A percentile compares a stretch with the other conserved stretches of the same genome.
Evolutionary conservation across 2,329 filamentous ascomycete genomes (phyloP).

Genomic region (Apiospora aurea): DNA sequence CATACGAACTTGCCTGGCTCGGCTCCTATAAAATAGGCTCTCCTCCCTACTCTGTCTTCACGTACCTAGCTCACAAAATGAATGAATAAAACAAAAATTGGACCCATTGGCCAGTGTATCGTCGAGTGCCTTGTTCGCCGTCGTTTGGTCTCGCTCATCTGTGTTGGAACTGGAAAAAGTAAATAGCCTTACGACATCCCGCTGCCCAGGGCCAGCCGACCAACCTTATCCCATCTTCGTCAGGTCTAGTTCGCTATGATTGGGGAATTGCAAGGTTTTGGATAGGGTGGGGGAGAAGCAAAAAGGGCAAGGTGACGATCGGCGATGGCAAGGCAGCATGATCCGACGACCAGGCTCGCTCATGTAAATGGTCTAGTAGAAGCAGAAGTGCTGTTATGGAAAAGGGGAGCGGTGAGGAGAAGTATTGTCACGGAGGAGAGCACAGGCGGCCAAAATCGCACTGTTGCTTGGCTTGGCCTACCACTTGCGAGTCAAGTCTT

Average conservation of each 20-base stretch:
- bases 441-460: too few relatives aligned
- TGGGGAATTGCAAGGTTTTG: neutral
- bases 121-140: neutral
- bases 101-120: neutral
- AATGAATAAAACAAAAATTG: conserved; percentile 9
- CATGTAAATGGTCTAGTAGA: neutral
- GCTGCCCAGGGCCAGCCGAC: too few relatives aligned
- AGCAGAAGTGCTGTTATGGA: neutral
- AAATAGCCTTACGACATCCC: too few relatives aligned
- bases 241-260: neutral
- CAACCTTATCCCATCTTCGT: neutral
- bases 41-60: conserved; percentile 20
- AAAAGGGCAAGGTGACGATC: neutral
- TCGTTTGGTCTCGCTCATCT: neutral
- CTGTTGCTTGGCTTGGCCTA: neutral
- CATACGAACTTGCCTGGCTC: neutral
- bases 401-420: neutral
- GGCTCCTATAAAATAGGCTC: neutral
- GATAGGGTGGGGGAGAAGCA: neutral
- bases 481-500: neutral
- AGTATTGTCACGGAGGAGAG: neutral
- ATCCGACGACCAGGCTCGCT: neutral
- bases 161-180: too few relatives aligned
- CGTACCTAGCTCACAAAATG: conserved; percentile 9
- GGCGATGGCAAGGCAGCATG: neutral